Base-by-base conservation (phyloP, 2,329 filamentous ascomycete genomes). In the Colletotrichum sp. region DNA sequence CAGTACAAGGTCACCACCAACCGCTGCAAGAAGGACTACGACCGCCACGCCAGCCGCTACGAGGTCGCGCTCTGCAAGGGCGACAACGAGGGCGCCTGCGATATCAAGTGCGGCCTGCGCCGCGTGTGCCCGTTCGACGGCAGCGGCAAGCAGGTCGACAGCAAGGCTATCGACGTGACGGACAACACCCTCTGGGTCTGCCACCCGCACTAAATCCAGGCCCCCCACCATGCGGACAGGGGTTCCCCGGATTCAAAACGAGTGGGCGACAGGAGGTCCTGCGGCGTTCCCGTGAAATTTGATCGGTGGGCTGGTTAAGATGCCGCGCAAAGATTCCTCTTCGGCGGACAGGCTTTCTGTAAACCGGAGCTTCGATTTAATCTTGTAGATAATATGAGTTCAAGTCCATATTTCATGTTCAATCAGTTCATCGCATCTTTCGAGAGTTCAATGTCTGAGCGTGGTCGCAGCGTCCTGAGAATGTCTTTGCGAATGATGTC, bases 21-120 rank as follows among this genome's bases (percentile, higher is more conserved):
- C 65, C 65, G 70, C 25, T 73, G 70, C 56, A 70, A 70, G 25
- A 62, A 70, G 55, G 18, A 25, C 9, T 61, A 36, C 18, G 39
- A 43, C 56, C 70, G 70, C 18, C 70, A 73, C 70, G 70, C 66
- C 18, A 73, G 70, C 30, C 70, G 70, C 15, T 73, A 73, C 30
- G 70, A 73, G 56, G n/a, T 73, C 8, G 70, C 70, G 8, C 39
- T 73, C 8, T 74, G 71, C 67, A 65, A 66, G 32, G 71, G 71
- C 5, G 36, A 71, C 25, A 36, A 71, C 12, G 67, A 71, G 48
- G 36, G 6, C 8, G 28, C 58, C 15, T 71, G 66, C 43, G 71
- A 74, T 4, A 48, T 74, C 52, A 71, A 66, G n/a, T 71, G 71
- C 13, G 71, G 71, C 5, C 32, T 65, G 15, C 66, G 68, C 28